A percentile compares a stretch with the other conserved stretches of the same genome.
Evolutionary conservation across 2,329 filamentous ascomycete genomes (phyloP).

Genomic region (Domatiomyces catenatus): DNA sequence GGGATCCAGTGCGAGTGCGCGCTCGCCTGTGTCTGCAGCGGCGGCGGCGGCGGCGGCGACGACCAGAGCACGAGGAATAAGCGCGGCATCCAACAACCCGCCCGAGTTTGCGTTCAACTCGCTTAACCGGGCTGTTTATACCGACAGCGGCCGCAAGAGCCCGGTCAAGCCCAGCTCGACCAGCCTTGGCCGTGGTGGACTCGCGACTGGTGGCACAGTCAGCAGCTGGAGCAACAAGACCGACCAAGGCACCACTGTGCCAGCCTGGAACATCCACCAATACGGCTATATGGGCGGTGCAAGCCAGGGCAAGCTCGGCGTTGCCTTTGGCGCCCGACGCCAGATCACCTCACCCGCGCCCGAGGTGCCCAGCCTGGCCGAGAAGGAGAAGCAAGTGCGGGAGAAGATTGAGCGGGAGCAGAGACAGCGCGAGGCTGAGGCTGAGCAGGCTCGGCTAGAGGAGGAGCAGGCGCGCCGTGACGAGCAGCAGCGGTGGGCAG

Average conservation of each 20-base stretch:
- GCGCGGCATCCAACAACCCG: slow-evolving; percentile 38
- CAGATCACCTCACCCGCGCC: slow-evolving; percentile 82
- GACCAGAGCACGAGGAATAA: slow-evolving; percentile 25
- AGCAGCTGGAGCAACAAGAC: slow-evolving; percentile 83
- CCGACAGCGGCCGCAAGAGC: slow-evolving; percentile 38
- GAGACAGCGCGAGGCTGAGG: slow-evolving; percentile 23
- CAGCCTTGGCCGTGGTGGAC: slow-evolving; percentile 13
- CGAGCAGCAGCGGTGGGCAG: slow-evolving; percentile 33
- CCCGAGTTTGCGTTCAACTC: slow-evolving; percentile 28
- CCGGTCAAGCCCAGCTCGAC: slow-evolving; percentile 40
- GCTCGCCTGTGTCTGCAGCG: slow-evolving; percentile 19
- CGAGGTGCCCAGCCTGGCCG: slow-evolving; percentile 61
- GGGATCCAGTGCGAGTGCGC: slow-evolving; percentile 38
- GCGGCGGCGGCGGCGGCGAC: slow-evolving; percentile 33
- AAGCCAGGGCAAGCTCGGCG: slow-evolving; percentile 86
- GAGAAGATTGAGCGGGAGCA: slow-evolving; percentile 44
- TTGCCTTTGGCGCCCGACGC: slow-evolving; percentile 76
- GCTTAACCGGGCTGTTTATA: slow-evolving; percentile 27
- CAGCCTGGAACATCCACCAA: slow-evolving; percentile 96
- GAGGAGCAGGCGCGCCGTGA: slow-evolving; percentile 38
- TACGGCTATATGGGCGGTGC: slow-evolving; percentile 98
- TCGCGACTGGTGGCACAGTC: slow-evolving; percentile 37
- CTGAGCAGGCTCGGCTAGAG: slow-evolving; percentile 22
- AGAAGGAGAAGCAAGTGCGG: slow-evolving; percentile 58
- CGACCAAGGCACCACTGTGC: slow-evolving; percentile 65